phyloP scores from a whole-genome alignment of 768 basidiomycete genomes.

The Lactarius indigo region DNA sequence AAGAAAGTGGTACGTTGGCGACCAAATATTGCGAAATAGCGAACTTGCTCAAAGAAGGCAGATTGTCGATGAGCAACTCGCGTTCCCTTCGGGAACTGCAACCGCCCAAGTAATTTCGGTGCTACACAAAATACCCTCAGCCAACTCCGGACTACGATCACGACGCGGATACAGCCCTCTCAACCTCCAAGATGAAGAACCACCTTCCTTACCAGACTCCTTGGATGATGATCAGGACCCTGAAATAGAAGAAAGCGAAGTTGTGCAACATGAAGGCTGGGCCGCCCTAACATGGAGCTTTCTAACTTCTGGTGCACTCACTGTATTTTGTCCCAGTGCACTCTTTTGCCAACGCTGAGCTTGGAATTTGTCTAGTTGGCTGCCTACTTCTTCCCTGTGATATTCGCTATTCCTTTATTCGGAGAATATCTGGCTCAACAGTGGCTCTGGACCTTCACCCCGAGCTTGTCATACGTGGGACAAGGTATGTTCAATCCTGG shows the following conservation, averaged over 20 bases:
- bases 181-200: conserved; percentile 33
- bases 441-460: conserved; percentile 94
- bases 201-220: conserved; percentile 6
- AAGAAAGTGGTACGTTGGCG: conserved; percentile 77
- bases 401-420: conserved; percentile 85
- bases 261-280: conserved; percentile 72
- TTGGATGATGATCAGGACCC: conserved; percentile 27
- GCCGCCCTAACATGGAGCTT: conserved; percentile 75
- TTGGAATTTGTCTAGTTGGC: conserved; percentile 50
- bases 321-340: conserved; percentile 48
- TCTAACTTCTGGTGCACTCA: conserved; percentile 64
- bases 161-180: conserved; percentile 55
- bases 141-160: conserved; percentile 47
- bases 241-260: conserved; percentile 39
- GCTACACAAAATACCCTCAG: conserved; percentile 71
- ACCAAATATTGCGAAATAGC: background rate
- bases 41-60: conserved; percentile 30
- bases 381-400: conserved; percentile 85
- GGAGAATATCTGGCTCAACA: conserved; percentile 76
- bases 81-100: conserved; percentile 94
- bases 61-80: conserved; percentile 92
- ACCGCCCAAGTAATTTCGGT: conserved; percentile 94
- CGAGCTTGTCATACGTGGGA: conserved; percentile 87
- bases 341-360: conserved; percentile 5
- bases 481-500: conserved; percentile 53